Evolutionary conservation across 2,329 filamentous ascomycete genomes (phyloP).

Genomic region (Zalaria obscura): DNA sequence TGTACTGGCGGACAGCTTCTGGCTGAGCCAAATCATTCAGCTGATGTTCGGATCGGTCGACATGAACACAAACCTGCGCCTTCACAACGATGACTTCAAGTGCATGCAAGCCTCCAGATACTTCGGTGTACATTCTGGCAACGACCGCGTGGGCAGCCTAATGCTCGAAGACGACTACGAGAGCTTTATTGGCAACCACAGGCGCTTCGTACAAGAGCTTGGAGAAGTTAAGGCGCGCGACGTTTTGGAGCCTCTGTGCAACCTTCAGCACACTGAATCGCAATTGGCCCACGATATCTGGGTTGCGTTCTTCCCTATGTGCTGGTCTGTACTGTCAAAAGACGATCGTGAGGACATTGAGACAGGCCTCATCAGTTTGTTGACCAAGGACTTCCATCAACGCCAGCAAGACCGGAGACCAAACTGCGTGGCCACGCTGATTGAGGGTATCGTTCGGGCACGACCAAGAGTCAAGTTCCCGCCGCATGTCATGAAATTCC

Average conservation of each 20-base stretch:
- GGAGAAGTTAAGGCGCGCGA: conserved; percentile 79
- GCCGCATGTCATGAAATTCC: conserved; percentile 89
- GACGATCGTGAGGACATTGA: conserved; percentile 87
- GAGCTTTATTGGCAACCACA: conserved; percentile 60
- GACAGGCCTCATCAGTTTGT: conserved; percentile 73
- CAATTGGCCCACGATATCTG: conserved; percentile 78
- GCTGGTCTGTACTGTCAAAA: conserved; percentile 74
- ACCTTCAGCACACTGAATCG: conserved; percentile 81
- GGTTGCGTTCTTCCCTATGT: conserved; percentile 82
- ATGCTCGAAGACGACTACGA: conserved; percentile 79
- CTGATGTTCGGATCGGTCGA: conserved; percentile 84
- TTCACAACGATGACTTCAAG: conserved; percentile 75
- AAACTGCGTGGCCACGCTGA: conserved; percentile 84
- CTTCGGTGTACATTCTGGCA: conserved; percentile 59
- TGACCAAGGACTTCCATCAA: conserved; percentile 92
- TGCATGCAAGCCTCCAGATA: conserved; percentile 60
- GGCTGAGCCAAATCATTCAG: conserved; percentile 90
- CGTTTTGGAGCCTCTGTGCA: conserved; percentile 74
- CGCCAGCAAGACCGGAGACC: conserved; percentile 89
- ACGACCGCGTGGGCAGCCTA: conserved; percentile 44
- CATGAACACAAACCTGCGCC: conserved; percentile 60
- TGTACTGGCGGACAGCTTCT: conserved; percentile 85
- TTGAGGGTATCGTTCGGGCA: conserved; percentile 74
- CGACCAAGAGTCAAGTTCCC: conserved; percentile 84
- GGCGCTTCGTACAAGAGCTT: conserved; percentile 70